Percentiles rank a stretch among this genome's conserved stretches.
Conservation (phyloP, 805 yeast species). For the Schwanniomyces vanrijiae region DNA sequence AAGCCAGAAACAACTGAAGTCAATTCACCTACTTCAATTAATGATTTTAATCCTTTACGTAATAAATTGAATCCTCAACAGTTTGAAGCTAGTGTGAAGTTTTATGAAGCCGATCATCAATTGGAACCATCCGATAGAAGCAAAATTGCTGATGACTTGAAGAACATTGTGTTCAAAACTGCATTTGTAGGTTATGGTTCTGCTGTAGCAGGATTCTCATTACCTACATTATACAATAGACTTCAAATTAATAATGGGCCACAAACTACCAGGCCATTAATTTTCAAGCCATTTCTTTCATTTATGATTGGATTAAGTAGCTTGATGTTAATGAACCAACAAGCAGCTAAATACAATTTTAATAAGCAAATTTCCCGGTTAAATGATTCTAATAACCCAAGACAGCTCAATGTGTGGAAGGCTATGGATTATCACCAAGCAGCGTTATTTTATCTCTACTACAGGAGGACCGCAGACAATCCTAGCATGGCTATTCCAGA, state of each 20-base stretch:
- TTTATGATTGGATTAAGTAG: constrained; percentile 28
- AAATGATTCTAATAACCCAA: constrained; percentile 11
- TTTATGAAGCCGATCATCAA: constrained; percentile 41
- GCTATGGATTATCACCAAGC: constrained; percentile 36
- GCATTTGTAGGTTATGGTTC: constrained; percentile 25
- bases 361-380: constrained; percentile 15
- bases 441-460: constrained; percentile 46
- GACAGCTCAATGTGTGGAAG: constrained; percentile 32
- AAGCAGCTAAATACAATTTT: constrained; percentile 22
- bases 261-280: constrained; percentile 3
- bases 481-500: constrained; percentile 55
- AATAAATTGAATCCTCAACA: constrained; percentile 31
- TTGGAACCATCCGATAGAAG: constrained; percentile 31
- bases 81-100: constrained; percentile 35
- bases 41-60: constrained; percentile 23
- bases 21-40: neutral
- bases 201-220: constrained; percentile 24
- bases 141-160: constrained; percentile 30
- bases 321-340: constrained; percentile 25
- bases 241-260: constrained; percentile 3
- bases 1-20: neutral
- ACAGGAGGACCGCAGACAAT: constrained; percentile 48
- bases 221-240: constrained; percentile 29
- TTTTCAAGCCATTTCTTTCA: constrained; percentile 35
- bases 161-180: constrained; percentile 20